phyloP scores from a whole-genome alignment of 768 basidiomycete genomes.

The Tulasnella sp. region DNA sequence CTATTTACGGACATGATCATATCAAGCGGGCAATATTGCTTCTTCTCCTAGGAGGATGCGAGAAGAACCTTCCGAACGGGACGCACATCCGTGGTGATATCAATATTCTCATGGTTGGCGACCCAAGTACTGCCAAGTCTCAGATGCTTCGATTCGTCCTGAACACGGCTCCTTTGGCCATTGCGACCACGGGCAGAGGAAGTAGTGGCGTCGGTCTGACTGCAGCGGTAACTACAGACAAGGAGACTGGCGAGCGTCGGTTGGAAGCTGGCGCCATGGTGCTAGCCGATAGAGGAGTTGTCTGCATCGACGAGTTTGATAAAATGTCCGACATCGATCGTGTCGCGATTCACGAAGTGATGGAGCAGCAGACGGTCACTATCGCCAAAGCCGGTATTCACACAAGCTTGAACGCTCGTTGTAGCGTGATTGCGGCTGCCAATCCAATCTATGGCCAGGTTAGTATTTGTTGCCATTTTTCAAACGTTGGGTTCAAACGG shows the following conservation, averaged over 20 bases:
- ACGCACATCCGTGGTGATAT: constrained; percentile 99
- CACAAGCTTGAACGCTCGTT: constrained; percentile 93
- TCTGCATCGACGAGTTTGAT: constrained; percentile 99
- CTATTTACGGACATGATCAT: constrained; percentile 92
- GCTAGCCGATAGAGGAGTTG: constrained; percentile 94
- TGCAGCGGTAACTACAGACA: constrained; percentile 96
- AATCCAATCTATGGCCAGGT: constrained; percentile 99
- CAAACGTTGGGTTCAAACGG: background rate
- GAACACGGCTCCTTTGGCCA: constrained; percentile 90
- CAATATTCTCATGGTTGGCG: constrained; percentile 98
- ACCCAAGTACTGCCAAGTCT: constrained; percentile 97
- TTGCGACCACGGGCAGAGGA: constrained; percentile 96
- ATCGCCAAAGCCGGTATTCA: constrained; percentile 99
- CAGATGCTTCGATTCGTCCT: constrained; percentile 94
- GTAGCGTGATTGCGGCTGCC: constrained; percentile 95
- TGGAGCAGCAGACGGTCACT: constrained; percentile 99
- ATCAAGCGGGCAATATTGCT: constrained; percentile 93
- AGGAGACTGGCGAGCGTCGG: constrained; percentile 93
- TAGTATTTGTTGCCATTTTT: constrained; percentile 25
- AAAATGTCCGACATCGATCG: constrained; percentile 99
- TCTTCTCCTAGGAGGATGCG: constrained; percentile 88
- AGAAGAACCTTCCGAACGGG: constrained; percentile 95
- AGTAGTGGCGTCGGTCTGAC: constrained; percentile 99
- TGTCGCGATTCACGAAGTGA: constrained; percentile 99
- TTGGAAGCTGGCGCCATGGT: constrained; percentile 99